Evolutionary conservation across 2,329 filamentous ascomycete species (phyloP).

Genomic region (Apiospora phragmitis): DNA sequence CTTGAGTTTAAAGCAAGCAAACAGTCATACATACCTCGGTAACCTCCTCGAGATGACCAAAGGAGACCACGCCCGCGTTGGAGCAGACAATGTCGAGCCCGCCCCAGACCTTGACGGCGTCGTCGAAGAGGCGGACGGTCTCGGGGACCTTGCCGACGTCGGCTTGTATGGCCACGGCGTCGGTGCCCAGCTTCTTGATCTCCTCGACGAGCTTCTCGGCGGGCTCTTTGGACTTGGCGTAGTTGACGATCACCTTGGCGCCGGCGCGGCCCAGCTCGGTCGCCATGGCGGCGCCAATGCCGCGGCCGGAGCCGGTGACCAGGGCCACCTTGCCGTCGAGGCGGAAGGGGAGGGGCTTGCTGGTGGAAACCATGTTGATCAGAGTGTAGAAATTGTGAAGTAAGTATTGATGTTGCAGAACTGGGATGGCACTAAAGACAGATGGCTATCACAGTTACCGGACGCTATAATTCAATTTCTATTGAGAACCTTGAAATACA

Average conservation of each 20-base stretch:
- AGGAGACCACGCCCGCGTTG: conserved; percentile 68
- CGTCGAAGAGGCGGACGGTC: conserved; percentile 62
- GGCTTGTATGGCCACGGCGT: conserved; percentile 36
- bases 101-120: conserved; percentile 64
- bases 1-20: no score
- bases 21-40: conserved; percentile 49
- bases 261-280: conserved; percentile 38
- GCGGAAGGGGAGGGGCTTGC: background rate
- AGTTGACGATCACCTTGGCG: conserved; percentile 36
- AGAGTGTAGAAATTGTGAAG: no score
- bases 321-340: conserved; percentile 24
- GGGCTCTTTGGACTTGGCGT: conserved; percentile 21
- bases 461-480: no score
- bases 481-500: no score
- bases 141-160: conserved; percentile 52
- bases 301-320: conserved; percentile 44
- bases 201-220: conserved; percentile 25
- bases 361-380: background rate
- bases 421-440: no score
- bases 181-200: conserved; percentile 64
- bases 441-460: no score
- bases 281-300: conserved; percentile 63
- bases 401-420: no score
- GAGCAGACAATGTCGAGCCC: conserved; percentile 70
- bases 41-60: conserved; percentile 68